Conservation (phyloP, 257 asterid genomes). For the Solanum megistacrolobum region DNA sequence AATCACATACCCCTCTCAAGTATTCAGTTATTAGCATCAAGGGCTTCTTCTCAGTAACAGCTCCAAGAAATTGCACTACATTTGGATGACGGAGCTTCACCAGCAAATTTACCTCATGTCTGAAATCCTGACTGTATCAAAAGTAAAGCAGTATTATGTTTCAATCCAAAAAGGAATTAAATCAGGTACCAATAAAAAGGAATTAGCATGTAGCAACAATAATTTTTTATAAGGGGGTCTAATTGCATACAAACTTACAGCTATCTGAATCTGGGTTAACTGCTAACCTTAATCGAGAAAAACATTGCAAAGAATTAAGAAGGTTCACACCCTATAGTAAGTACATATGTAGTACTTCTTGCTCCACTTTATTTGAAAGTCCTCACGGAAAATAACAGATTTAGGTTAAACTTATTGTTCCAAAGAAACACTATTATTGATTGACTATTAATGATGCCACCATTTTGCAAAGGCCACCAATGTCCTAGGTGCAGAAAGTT, state of each 20-base stretch:
- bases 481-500: neutral
- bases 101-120: slow-evolving; percentile 94
- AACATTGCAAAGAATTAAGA: neutral
- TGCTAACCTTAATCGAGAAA: neutral
- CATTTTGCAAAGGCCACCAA: neutral
- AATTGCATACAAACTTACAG: neutral
- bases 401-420: neutral
- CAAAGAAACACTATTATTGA: neutral
- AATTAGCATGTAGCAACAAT: neutral
- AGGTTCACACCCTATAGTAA: neutral
- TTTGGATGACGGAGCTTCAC: slow-evolving; percentile 99
- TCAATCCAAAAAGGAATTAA: neutral
- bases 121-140: slow-evolving; percentile 83
- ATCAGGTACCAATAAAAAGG: neutral
- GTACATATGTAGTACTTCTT: neutral
- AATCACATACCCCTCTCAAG: slow-evolving; percentile 77
- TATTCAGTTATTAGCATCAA: slow-evolving; percentile 90
- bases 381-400: neutral
- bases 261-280: neutral
- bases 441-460: neutral
- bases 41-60: slow-evolving; percentile 89
- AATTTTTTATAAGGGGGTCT: neutral
- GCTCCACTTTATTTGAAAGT: neutral
- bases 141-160: neutral
- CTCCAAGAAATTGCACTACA: slow-evolving; percentile 96